phyloP scores from a whole-genome alignment of 768 basidiomycete genomes.

The Dendrothele bispora region DNA sequence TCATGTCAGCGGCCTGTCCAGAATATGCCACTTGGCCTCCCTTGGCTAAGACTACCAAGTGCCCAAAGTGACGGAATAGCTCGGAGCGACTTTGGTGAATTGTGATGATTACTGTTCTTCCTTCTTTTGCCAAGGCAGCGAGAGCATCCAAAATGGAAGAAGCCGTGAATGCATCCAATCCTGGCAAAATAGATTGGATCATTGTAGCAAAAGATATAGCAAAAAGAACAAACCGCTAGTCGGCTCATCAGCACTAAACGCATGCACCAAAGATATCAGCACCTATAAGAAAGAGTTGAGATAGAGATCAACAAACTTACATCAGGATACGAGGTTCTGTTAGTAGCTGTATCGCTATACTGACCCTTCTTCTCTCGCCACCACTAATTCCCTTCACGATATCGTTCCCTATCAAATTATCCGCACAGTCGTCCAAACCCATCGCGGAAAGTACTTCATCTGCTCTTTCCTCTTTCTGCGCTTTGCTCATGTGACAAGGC shows the following conservation, averaged over 20 bases:
- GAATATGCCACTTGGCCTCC: constrained; percentile 66
- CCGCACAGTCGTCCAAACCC: constrained; percentile 42
- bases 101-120: constrained; percentile 39
- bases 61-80: constrained; percentile 50
- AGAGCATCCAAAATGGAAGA: constrained; percentile 41
- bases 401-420: constrained; percentile 42
- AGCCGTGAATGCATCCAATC: constrained; percentile 43
- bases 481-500: constrained; percentile 22
- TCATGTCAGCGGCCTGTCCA: constrained; percentile 53
- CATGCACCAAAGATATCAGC: not conserved
- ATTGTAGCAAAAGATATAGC: no score
- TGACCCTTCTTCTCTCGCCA: constrained; percentile 39
- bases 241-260: constrained; percentile 6
- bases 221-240: constrained; percentile 1
- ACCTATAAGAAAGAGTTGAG: not conserved
- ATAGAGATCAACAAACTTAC: constrained; percentile 30
- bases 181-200: constrained; percentile 11
- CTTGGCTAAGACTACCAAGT: constrained; percentile 66
- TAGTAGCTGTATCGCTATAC: constrained; percentile 41
- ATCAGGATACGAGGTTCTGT: constrained; percentile 31
- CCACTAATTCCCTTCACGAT: constrained; percentile 39
- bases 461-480: constrained; percentile 34
- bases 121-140: constrained; percentile 32
- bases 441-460: constrained; percentile 44
- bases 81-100: constrained; percentile 26